Evolutionary conservation across 495 filamentous ascomycete genomes (phyloP).

Genomic region (Opeltia flavorubescens): DNA sequence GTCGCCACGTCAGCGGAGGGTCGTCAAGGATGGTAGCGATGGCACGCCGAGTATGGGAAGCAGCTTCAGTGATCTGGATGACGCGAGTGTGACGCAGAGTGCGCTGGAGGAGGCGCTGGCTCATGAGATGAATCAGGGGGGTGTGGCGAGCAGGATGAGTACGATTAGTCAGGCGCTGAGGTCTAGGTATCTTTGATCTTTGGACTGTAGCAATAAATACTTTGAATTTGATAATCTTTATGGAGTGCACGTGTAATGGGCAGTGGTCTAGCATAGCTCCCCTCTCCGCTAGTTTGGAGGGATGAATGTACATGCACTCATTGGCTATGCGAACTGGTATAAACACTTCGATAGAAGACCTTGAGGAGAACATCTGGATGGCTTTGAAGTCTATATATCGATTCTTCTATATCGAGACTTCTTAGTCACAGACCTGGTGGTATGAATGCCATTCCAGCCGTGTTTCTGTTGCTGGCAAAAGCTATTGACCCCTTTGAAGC

Average conservation of each 20-base stretch:
- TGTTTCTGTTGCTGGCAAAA: not conserved
- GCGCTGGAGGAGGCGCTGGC: conserved; percentile 87
- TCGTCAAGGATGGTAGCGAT: conserved; percentile 55
- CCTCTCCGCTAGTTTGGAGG: not conserved
- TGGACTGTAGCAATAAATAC: too few relatives aligned
- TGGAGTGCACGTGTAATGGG: too few relatives aligned
- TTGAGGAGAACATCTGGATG: not conserved
- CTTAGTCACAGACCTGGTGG: not conserved
- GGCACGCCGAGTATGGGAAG: conserved; percentile 93
- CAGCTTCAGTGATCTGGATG: conserved; percentile 94
- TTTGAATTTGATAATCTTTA: too few relatives aligned
- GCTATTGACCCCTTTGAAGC: not conserved
- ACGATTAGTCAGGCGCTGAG: conserved; percentile 57
- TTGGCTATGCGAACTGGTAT: not conserved
- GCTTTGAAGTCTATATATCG: not conserved
- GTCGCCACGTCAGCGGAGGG: conserved; percentile 38
- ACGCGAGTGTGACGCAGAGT: conserved; percentile 86
- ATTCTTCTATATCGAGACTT: not conserved
- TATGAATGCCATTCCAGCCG: not conserved
- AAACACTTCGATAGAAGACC: not conserved
- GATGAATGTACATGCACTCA: not conserved
- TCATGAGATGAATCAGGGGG: conserved; percentile 75
- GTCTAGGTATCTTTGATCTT: conserved; percentile 33
- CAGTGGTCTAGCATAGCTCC: not conserved
- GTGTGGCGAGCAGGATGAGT: conserved; percentile 81